Base-by-base conservation (phyloP, 208 protist species). In the Acanthamoeba lenticulata region DNA sequence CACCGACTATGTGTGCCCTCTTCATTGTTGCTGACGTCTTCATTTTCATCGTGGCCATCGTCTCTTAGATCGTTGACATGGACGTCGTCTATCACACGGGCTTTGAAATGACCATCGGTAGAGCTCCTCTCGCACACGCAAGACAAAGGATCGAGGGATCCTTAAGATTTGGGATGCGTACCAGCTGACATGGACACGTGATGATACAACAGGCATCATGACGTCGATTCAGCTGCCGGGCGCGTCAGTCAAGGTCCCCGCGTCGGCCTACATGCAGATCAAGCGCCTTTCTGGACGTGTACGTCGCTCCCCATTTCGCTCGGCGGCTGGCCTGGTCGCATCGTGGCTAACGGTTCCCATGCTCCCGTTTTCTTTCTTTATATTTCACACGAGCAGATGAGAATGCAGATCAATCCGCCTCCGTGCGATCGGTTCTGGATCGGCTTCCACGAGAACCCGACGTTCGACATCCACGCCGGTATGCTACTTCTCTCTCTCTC, bases 351-450 rank as follows among this genome's bases (percentile, higher is more conserved):
- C 15, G 47, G 47, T 19, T 9, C 19, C 47, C 11, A 9, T 52
- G 5, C 45, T 52, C 45, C 15, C 45, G 5, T 15, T 52, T 15
- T 52, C 45, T 52, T 9, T 69, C 27, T 69, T 5, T 21, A 5
- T 36, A 69, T 77, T 77, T 77, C 32, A 38, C 32, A 72, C 24
- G 32, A 72, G 5, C 52, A 90, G 81, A 90, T 90, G 81, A 42
- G 81, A 21, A 57, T 90, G 52, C 42, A 90, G n/a, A 65, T 90
- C 47, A 67, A 57, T 40, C 81, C 81, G 7, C 81, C 81, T n/a
- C 81, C 81, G 49, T 90, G 81, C 81, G 81, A 90, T n/a, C 15
- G 81, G 29, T 90, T 90, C 36, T 90, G 81, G 81, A 90, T 90
- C 36, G 81, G 81, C n/a, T 90, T 90, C 36, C 81, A 90, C 36